Percentiles rank a stretch among this genome's conserved stretches.
These are phyloP conservation scores for Aspergillus pseudoterreus DNA, from an alignment of 2,329 filamentous ascomycete genomes.

Conservation along the genomic window DNA sequence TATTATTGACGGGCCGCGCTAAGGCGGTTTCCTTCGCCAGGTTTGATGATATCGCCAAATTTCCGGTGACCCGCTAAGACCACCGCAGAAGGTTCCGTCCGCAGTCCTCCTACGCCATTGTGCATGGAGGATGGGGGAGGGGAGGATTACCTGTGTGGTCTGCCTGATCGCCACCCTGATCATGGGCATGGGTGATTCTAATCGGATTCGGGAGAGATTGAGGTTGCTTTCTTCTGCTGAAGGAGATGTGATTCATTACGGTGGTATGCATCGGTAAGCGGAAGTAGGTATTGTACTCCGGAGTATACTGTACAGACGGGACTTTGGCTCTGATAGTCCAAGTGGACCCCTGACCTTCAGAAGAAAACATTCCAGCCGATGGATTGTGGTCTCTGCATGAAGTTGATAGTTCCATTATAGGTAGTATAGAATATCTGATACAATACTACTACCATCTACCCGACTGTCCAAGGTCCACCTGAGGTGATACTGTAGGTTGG, in stretches of 20 bases:
- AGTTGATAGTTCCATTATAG: too few species aligned
- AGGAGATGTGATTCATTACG: too few species aligned
- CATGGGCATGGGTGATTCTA: neutral
- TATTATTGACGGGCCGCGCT: slow-evolving; percentile 12
- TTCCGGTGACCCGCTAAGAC: slow-evolving; percentile 10
- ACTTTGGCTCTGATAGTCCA: neutral
- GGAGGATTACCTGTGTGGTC: slow-evolving; percentile 2
- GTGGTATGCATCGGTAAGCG: too few species aligned
- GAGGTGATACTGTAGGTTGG: neutral
- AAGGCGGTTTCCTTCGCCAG: slow-evolving; percentile 6
- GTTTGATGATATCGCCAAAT: slow-evolving; percentile 5
- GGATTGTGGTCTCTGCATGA: too few species aligned
- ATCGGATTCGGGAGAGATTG: too few species aligned
- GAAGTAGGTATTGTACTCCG: too few species aligned
- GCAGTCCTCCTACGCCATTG: slow-evolving; percentile 14
- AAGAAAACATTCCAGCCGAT: neutral
- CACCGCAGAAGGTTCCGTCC: neutral
- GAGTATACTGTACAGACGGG: neutral
- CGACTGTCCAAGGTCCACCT: neutral
- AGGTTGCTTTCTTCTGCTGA: neutral
- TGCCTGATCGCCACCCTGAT: neutral
- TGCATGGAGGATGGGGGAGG: slow-evolving; percentile 9
- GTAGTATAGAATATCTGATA: too few species aligned
- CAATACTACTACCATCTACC: too few species aligned
- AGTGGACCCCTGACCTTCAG: slow-evolving; percentile 2